Conservation (phyloP, 2,329 filamentous ascomycete genomes). For the Fusarium compactum region DNA sequence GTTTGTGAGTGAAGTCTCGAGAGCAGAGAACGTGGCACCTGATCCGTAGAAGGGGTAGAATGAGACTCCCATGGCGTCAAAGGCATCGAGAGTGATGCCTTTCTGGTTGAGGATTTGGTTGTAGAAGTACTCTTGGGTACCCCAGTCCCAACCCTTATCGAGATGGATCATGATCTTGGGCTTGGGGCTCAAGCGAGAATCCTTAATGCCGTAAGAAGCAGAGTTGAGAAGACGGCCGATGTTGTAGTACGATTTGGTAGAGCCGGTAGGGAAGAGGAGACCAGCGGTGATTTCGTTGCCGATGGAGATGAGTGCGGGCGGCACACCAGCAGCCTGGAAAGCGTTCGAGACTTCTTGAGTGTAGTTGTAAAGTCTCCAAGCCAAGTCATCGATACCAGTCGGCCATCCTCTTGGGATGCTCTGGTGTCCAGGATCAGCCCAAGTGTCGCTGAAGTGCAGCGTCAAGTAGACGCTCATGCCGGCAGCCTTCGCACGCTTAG, state of each 20-base stretch:
- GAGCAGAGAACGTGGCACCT: slow-evolving; percentile 67
- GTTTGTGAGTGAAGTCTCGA: slow-evolving; percentile 67
- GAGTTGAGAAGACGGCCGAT: slow-evolving; percentile 74
- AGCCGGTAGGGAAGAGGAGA: slow-evolving; percentile 72
- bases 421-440: slow-evolving; percentile 77
- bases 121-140: slow-evolving; percentile 75
- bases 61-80: slow-evolving; percentile 78
- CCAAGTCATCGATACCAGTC: slow-evolving; percentile 66
- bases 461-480: slow-evolving; percentile 72
- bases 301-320: slow-evolving; percentile 73
- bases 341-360: slow-evolving; percentile 71
- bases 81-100: slow-evolving; percentile 66
- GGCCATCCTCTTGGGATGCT: slow-evolving; percentile 73
- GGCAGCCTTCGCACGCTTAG: slow-evolving; percentile 71
- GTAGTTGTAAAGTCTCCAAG: slow-evolving; percentile 76
- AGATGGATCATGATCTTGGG: slow-evolving; percentile 81
- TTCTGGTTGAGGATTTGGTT: slow-evolving; percentile 64
- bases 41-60: slow-evolving; percentile 79
- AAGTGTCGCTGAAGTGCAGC: slow-evolving; percentile 76
- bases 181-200: slow-evolving; percentile 66
- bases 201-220: slow-evolving; percentile 72
- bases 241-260: slow-evolving; percentile 66
- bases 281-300: slow-evolving; percentile 80
- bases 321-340: slow-evolving; percentile 67
- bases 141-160: slow-evolving; percentile 81